These are phyloP conservation scores for Obelidium mucronatum DNA, from an alignment of 192 early-diverging fungal species.

Conservation along the genomic window DNA sequence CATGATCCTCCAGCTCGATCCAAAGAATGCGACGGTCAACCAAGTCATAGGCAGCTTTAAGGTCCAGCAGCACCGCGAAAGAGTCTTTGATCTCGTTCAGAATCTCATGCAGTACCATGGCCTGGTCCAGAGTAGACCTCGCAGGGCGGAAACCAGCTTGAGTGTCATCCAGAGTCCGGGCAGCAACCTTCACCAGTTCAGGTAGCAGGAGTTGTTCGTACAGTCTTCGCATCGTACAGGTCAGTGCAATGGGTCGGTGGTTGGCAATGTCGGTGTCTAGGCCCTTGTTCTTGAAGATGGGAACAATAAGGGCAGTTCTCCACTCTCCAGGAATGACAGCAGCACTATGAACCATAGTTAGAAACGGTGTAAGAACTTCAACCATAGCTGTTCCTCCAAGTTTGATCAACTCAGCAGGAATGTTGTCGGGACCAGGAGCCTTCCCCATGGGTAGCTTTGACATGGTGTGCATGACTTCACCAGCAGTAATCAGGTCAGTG, in stretches of 20 bases:
- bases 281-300: constrained; percentile 15
- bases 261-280: constrained; percentile 1
- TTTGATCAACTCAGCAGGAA: background rate
- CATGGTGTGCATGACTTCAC: background rate
- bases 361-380: background rate
- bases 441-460: background rate
- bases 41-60: no score
- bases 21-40: no score
- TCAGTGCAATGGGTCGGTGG: background rate
- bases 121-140: no score
- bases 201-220: no score
- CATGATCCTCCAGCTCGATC: no score
- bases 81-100: no score
- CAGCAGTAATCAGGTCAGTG: background rate
- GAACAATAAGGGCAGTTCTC: background rate
- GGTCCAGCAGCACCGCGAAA: no score
- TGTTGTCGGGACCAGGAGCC: background rate
- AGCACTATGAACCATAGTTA: background rate
- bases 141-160: no score
- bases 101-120: no score
- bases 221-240: background rate
- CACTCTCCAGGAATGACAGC: no score
- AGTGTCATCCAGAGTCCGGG: no score
- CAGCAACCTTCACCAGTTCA: no score
- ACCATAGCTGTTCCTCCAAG: background rate